Conservation (phyloP, 495 filamentous ascomycete species). For the Lasiosphaeria ovina region DNA sequence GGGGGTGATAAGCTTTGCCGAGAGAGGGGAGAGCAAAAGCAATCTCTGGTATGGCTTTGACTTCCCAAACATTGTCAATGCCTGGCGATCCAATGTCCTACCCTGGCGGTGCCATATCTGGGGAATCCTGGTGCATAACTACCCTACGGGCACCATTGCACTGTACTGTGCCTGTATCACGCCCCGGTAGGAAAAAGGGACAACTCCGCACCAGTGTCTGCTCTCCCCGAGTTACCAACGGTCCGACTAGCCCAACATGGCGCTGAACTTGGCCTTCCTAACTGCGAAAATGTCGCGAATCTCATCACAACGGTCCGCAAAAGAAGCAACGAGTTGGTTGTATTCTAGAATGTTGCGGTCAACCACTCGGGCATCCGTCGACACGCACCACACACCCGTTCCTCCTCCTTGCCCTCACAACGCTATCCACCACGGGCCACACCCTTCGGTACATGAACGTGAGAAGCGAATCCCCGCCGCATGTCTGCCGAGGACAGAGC, state of each 20-base stretch:
- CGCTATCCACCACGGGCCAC: neutral
- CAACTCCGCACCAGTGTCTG: neutral
- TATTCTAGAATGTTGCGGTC: too few relatives aligned
- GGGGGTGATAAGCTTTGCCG: neutral
- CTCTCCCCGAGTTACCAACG: too few relatives aligned
- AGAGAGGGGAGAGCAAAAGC: neutral
- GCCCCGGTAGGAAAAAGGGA: neutral
- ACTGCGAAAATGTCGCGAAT: too few relatives aligned
- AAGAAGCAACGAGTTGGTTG: too few relatives aligned
- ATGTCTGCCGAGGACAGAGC: neutral
- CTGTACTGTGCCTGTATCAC: neutral
- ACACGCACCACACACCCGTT: neutral
- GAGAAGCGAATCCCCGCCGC: neutral
- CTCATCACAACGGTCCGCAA: too few relatives aligned
- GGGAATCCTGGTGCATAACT: neutral
- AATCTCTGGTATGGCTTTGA: conserved; percentile 1
- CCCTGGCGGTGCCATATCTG: neutral
- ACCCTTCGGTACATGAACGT: neutral
- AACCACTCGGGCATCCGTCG: too few relatives aligned
- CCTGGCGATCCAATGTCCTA: neutral
- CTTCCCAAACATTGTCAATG: neutral
- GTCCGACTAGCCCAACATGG: too few relatives aligned
- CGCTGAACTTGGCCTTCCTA: too few relatives aligned
- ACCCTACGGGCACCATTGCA: neutral
- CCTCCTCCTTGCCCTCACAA: neutral